Evolutionary conservation across 495 filamentous ascomycete species (phyloP).

Genomic region (Emericellopsis terricola): DNA sequence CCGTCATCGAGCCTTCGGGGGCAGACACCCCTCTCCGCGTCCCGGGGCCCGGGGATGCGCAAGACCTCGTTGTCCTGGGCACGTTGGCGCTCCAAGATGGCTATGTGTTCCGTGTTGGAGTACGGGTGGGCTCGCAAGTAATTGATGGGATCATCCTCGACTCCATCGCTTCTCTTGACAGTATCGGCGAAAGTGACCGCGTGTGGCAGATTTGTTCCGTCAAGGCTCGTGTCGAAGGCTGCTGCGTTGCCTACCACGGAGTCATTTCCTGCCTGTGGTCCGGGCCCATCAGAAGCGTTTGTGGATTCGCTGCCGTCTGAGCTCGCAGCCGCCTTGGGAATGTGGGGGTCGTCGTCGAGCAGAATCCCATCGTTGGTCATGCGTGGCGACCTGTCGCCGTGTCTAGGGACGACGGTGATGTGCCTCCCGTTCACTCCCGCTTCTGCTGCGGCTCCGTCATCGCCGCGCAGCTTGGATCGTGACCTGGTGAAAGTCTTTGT

Average conservation of each 20-base stretch:
- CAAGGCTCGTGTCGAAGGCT: background rate
- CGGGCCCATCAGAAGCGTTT: background rate
- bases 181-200: conserved; percentile 47
- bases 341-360: conserved; percentile 12
- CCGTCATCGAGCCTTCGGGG: conserved; percentile 33
- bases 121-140: conserved; percentile 34
- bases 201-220: conserved; percentile 3
- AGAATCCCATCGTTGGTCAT: conserved; percentile 30
- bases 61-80: conserved; percentile 55
- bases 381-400: conserved; percentile 19
- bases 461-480: conserved; percentile 34
- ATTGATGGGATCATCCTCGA: conserved; percentile 17
- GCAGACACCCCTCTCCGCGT: conserved; percentile 61
- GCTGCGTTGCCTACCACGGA: background rate
- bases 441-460: conserved; percentile 24
- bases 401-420: conserved; percentile 52
- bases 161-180: conserved; percentile 27
- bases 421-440: conserved; percentile 49
- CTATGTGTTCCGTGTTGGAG: conserved; percentile 64
- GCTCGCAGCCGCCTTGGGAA: conserved; percentile 1
- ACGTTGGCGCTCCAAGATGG: conserved; percentile 72
- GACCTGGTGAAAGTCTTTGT: conserved; percentile 24
- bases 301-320: conserved; percentile 3
- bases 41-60: conserved; percentile 73
- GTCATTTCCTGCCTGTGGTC: too few species aligned